Evolutionary conservation across 2,329 filamentous ascomycete genomes (phyloP).

Genomic region (Sarocladiaceae sp.): DNA sequence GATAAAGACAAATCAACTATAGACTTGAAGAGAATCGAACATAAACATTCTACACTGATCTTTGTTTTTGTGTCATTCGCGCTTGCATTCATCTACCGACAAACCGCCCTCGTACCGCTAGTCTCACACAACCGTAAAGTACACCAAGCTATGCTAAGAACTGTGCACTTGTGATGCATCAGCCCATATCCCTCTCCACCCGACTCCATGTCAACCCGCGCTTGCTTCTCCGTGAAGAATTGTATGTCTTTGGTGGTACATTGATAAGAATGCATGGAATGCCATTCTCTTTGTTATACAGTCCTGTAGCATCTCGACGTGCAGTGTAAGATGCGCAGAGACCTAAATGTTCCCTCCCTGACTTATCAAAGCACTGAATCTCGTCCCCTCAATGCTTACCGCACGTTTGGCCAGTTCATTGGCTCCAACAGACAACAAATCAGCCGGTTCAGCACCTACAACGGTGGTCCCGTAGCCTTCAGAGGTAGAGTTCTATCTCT

Average conservation of each 20-base stretch:
- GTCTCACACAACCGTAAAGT: not conserved
- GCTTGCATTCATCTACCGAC: not conserved
- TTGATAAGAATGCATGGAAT: not conserved
- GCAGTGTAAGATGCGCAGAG: not conserved
- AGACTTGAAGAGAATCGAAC: slow-evolving; percentile 2
- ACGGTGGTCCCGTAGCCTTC: not conserved
- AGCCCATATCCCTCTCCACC: too few species aligned
- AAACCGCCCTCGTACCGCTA: not conserved
- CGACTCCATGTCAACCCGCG: too few species aligned
- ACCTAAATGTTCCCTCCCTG: not conserved
- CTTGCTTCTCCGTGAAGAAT: not conserved
- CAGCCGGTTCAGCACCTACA: not conserved
- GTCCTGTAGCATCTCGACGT: not conserved
- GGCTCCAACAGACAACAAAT: too few species aligned
- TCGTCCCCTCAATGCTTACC: not conserved
- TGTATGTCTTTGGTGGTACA: not conserved
- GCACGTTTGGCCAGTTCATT: too few species aligned
- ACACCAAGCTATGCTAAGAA: too few species aligned
- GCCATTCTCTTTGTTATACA: not conserved
- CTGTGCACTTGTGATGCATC: too few species aligned
- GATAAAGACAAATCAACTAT: not conserved
- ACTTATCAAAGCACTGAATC: slow-evolving; percentile 1
- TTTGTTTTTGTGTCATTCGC: not conserved
- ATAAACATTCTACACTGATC: too few species aligned
- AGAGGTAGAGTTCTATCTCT: slow-evolving; percentile 48